Evolutionary conservation across 2,329 filamentous ascomycete species (phyloP).

Genomic region (Tolypocladium nubicola): DNA sequence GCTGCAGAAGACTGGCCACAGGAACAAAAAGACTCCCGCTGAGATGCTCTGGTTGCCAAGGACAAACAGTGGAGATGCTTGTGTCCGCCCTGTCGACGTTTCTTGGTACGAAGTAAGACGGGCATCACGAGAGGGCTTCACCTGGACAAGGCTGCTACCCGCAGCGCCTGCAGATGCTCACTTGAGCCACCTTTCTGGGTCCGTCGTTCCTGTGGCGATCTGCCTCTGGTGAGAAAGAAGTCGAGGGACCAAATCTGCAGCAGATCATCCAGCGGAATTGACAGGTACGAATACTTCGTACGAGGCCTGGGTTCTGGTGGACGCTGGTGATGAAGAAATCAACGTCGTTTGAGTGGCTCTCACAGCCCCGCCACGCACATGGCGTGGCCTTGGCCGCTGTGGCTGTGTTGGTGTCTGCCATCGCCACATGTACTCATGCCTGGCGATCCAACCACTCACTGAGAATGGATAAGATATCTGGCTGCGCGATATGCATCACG

Average conservation of each 20-base stretch:
- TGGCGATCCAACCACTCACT: neutral
- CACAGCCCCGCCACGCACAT: neutral
- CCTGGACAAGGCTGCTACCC: neutral
- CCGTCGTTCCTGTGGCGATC: neutral
- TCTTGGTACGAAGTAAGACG: neutral
- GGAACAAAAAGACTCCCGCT: neutral
- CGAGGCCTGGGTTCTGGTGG: neutral
- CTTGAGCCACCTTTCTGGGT: neutral
- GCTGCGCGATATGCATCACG: neutral
- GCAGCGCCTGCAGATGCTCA: neutral
- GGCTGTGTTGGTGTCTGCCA: neutral
- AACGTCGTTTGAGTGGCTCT: neutral
- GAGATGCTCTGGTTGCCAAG: neutral
- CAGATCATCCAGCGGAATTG: neutral
- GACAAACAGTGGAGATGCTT: neutral
- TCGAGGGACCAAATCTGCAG: neutral
- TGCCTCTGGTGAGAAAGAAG: neutral
- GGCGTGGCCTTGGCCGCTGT: neutral
- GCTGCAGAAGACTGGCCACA: neutral
- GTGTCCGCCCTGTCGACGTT: neutral
- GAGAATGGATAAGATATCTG: neutral
- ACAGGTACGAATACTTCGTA: neutral
- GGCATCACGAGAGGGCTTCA: neutral
- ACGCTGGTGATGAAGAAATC: neutral
- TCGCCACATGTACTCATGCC: neutral